Evolutionary conservation across 768 basidiomycete genomes (phyloP).

Genomic region (Agrocybe pediades): DNA sequence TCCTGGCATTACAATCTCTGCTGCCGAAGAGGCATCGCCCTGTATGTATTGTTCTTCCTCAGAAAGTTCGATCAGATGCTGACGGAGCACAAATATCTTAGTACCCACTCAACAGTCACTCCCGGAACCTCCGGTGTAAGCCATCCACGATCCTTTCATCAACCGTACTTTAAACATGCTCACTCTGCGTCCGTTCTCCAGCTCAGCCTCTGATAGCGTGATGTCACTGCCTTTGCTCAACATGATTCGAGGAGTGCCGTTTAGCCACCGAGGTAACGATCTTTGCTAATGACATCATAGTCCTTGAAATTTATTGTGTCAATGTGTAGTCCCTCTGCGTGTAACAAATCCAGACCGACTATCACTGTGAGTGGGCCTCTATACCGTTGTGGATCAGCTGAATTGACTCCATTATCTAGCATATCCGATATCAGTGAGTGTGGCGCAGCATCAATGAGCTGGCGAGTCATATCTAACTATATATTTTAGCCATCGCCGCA

Average conservation of each 20-base stretch:
- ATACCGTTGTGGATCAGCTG: constrained; percentile 1
- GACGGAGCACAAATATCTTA: neutral
- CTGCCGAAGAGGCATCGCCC: constrained; percentile 16
- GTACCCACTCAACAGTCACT: constrained; percentile 12
- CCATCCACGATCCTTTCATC: neutral
- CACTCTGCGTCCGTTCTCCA: constrained; percentile 19
- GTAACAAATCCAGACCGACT: constrained; percentile 43
- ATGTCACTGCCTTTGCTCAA: constrained; percentile 50
- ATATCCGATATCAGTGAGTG: constrained; percentile 23
- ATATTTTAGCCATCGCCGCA: constrained; percentile 1
- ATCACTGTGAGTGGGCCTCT: constrained; percentile 33
- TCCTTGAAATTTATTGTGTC: constrained; percentile 1
- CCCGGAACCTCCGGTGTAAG: constrained; percentile 29
- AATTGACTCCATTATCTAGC: constrained; percentile 16
- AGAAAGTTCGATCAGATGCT: neutral
- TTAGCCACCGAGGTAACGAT: constrained; percentile 45
- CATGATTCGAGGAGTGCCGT: constrained; percentile 47
- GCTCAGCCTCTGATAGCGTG: constrained; percentile 47
- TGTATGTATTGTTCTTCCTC: constrained; percentile 11
- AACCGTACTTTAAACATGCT: constrained; percentile 4
- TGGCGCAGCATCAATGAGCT: neutral
- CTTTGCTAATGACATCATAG: constrained; percentile 3
- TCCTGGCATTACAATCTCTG: constrained; percentile 18
- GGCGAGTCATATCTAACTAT: neutral
- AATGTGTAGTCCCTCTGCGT: constrained; percentile 35